Evolutionary conservation across 306 rosid species (phyloP), one percentile per base, ranked within the genome.

Genomic region (Malus fusca): DNA sequence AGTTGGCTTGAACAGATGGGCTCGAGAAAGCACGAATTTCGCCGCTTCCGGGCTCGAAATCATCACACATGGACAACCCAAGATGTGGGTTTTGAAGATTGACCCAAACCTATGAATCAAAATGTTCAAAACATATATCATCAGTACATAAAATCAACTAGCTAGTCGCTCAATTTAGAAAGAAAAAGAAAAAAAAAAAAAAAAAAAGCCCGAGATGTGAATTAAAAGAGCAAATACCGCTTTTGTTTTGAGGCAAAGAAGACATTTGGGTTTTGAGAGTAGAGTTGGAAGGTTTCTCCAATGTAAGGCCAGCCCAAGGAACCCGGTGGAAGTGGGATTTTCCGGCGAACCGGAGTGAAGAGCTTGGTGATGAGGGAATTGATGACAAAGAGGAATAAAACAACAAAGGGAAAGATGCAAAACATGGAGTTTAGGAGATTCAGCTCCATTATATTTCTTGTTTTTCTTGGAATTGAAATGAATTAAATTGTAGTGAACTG

Each of bases 41-140:
- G 89, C 99, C 6, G 97, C 99, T 37, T 90, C 97, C 0, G 99
- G 97, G 73, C 92, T 92, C 2, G 99, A 90, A 76, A 90, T 83
- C 99, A 95, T 92, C 78, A 90, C 97, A 35, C 97, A 92, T 11
- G 99, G 99, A 77, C 97, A 95, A 4, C 99, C 99, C 81, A 95
- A 69, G 85, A 95, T 90, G 93, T 95, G 97, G 43, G 99, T 86
- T 90, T 95, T 95, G 93, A 92, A 95, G 85, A 95, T 87, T 11
- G 97, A 80, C 22, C 99, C 99, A 80, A 85, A 95, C 90, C 97
- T 94, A 71, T 73, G 14, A 48, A 15, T 48, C 2, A 48, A 48
- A 48, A 48, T 18, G 40, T 35, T 35, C 40, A 35, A 35, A 35
- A 35, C 40, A 35, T 35, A 48, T 4, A 48, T 22, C 25, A 23